Conservation (phyloP, 2,329 filamentous ascomycete species). For the Cladosporium sp. region DNA sequence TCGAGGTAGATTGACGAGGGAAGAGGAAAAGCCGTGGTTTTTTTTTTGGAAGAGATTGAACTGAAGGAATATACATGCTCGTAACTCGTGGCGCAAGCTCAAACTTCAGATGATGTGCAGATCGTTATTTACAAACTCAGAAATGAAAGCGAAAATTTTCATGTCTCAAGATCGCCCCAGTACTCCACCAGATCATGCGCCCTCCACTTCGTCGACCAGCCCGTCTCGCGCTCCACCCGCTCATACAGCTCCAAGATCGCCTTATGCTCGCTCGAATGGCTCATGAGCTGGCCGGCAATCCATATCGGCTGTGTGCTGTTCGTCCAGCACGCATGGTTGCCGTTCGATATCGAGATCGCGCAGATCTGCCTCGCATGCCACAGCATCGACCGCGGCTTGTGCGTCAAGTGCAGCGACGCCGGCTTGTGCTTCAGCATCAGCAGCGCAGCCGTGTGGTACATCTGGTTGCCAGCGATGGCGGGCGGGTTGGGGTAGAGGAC, state of each 20-base stretch:
- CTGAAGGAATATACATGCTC: too few relatives aligned
- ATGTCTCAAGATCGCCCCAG: conserved; percentile 39
- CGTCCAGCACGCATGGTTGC: conserved; percentile 41
- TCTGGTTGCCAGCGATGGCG: conserved; percentile 44
- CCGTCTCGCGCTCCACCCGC: conserved; percentile 47
- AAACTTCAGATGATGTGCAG: too few relatives aligned
- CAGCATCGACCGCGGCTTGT: conserved; percentile 36
- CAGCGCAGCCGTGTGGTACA: conserved; percentile 52
- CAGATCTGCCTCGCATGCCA: conserved; percentile 45
- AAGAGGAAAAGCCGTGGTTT: not conserved
- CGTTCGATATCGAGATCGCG: conserved; percentile 40
- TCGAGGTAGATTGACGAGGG: not conserved
- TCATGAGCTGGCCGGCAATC: conserved; percentile 44
- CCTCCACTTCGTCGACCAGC: conserved; percentile 50
- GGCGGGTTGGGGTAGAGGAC: conserved; percentile 44
- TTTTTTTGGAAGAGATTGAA: too few relatives aligned
- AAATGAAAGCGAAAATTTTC: not conserved
- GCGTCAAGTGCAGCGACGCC: conserved; percentile 19
- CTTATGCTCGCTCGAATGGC: conserved; percentile 37
- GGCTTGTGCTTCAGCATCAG: conserved; percentile 48
- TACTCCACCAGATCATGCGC: conserved; percentile 47
- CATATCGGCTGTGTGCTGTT: conserved; percentile 44
- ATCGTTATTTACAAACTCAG: not conserved
- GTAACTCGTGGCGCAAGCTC: too few relatives aligned
- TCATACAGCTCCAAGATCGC: conserved; percentile 45